phyloP scores from a whole-genome alignment of 2,329 filamentous ascomycete species.

The Stromatinia cepivora region DNA sequence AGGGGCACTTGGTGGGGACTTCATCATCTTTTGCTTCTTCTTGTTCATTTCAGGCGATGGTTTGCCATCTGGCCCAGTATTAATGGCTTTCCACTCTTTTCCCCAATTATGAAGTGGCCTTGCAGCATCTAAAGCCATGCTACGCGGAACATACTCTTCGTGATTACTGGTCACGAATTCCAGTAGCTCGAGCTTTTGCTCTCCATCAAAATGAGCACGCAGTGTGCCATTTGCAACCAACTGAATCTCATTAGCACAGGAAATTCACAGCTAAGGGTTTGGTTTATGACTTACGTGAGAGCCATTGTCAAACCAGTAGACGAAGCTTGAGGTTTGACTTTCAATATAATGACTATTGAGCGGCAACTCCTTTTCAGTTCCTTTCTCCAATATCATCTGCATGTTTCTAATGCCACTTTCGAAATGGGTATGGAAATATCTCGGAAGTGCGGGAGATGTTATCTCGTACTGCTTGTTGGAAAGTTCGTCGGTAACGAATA shows the following conservation, averaged over 20 bases:
- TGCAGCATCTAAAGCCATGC: conserved; percentile 60
- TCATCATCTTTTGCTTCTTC: conserved; percentile 61
- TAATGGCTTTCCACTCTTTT: conserved; percentile 64
- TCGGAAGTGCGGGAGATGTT: conserved; percentile 73
- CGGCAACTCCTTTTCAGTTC: conserved; percentile 55
- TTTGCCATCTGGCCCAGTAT: conserved; percentile 54
- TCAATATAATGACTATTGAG: conserved; percentile 72
- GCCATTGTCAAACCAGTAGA: conserved; percentile 85
- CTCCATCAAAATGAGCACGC: conserved; percentile 74
- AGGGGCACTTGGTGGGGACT: conserved; percentile 59
- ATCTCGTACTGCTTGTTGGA: conserved; percentile 84
- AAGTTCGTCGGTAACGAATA: conserved; percentile 59
- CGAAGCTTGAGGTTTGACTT: conserved; percentile 73
- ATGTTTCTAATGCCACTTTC: conserved; percentile 82
- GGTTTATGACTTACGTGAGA: conserved; percentile 65
- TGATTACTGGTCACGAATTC: conserved; percentile 77
- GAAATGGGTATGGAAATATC: conserved; percentile 90
- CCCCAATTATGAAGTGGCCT: conserved; percentile 63
- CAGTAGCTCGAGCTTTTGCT: conserved; percentile 80
- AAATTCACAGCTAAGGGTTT: neutral
- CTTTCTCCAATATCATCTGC: conserved; percentile 78
- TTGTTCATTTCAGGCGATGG: conserved; percentile 67
- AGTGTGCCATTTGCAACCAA: conserved; percentile 76
- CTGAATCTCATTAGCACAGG: conserved; percentile 47
- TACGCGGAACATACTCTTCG: conserved; percentile 80